Base-by-base conservation (phyloP, 345 rosid species). In the Euphorbia tirucalli region DNA sequence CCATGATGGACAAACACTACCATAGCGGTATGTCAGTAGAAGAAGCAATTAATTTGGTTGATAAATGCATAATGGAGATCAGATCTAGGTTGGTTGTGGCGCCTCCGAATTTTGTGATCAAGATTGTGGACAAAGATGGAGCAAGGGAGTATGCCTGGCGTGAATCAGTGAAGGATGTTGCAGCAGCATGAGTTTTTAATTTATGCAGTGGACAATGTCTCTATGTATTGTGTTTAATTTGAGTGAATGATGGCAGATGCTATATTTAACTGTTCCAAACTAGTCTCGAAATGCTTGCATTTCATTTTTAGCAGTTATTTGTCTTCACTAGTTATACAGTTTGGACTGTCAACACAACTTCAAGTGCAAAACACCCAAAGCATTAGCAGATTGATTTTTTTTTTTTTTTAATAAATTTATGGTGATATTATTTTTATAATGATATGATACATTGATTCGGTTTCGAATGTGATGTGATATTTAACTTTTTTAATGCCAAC, bases 1-100 rank as follows among this genome's bases (percentile, higher is more conserved):
- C 99, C 35, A 88, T 89, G 86, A 90, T 95, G 99, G 99, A 95
- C 86, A 88, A 97, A 58, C 97, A 87, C 80, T 95, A 78, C 87
- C 98, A 83, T 70, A 88, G 93, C 35, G 94, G 91, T 68, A 95
- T 95, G 99, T 70, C 94, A 0, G 84, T 92, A 7, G 98, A 90
- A 79, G 96, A 95, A 79, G 94, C 98, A 16, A 76, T 89, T 28
- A 91, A 76, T 25, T 71, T 96, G 83, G 96, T 93, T 0, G 99
- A 92, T 62, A 90, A 90, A 74, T 90, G 98, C 86, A 92, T 92
- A 70, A 21, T 83, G 54, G 99, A 95, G 93, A 92, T 95, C 68
- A 82, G 94, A 66, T 89, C 96, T 37, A 91, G 97, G 78, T 86
- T 95, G 59, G 97, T 89, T 25, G 88, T 92, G 75, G 98, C 99